Evolutionary conservation across 495 filamentous ascomycete species (phyloP), one percentile per base, ranked within the genome.

Genomic region (Daldinia caldariorum): DNA sequence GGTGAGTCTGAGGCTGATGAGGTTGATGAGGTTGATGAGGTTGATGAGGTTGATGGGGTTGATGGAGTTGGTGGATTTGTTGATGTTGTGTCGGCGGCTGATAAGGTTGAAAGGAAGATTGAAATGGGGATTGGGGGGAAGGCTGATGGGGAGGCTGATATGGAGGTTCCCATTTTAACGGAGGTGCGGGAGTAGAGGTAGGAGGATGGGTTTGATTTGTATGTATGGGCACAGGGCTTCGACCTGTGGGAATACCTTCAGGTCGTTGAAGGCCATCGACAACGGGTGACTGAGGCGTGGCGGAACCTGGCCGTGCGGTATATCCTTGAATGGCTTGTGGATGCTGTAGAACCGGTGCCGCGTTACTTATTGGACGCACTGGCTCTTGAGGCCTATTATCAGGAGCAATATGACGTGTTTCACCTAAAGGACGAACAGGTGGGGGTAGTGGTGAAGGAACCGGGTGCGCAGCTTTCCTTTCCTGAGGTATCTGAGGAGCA

Each of bases 131-230:
- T 49, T 70, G 72, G 20, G 68, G 73, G 1, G 67, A 38, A 55
- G 74, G 35, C 13, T 65, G 49, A 31, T 65, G 50, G 5, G 58
- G 75, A 67, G 60, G 80, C 57, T 84, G 83, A 58, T 86, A 87
- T 7, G 78, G 82, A 6, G 80, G 81, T 61, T 86, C 84, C 83
- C 83, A 85, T 72, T 82, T 84, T 51, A 82, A 73, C 31, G 77
- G 49, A 31, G 75, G 74, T 34, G 73, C 67, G 8, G 59, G 58
- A 31, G 58, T 39, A 34, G 66, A 39, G 20, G 75, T 47, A 31
- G 74, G 67, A 41, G 61, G 38, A 64, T 53, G 54, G 29, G 72
- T 54, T 61, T 73, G 75, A 35, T 54, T 72, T 16, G 62, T 67
- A 47, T 70, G 77, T 49, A 72, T 71, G 13, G 66, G 74, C 7